Evolutionary conservation across 1,139 yeast species (phyloP).

Genomic region (Yamadazyma triangularis): DNA sequence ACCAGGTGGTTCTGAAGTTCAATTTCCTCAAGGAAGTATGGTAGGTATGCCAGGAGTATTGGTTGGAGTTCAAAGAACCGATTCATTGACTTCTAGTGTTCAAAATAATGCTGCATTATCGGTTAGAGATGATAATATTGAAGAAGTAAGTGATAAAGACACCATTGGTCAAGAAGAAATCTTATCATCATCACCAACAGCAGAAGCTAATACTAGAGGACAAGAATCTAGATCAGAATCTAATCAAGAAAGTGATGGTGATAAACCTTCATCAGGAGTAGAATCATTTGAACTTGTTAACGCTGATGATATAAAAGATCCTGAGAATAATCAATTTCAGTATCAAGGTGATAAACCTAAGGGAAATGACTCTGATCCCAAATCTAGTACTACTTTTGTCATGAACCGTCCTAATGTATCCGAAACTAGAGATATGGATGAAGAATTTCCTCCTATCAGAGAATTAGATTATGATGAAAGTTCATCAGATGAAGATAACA

Average conservation of each 20-base stretch:
- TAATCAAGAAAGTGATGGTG: constrained; percentile 26
- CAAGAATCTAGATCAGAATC: constrained; percentile 9
- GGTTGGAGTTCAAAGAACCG: constrained; percentile 54
- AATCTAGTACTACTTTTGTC: constrained; percentile 7
- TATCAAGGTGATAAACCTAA: constrained; percentile 1
- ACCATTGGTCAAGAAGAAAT: constrained; percentile 40
- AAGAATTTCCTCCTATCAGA: constrained; percentile 70
- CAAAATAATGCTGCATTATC: constrained; percentile 90
- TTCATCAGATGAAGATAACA: constrained; percentile 34
- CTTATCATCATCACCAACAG: constrained; percentile 9
- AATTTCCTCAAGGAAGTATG: constrained; percentile 51
- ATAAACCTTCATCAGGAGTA: constrained; percentile 43
- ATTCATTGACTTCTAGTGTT: constrained; percentile 83
- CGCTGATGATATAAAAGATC: constrained; percentile 36
- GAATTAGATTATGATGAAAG: constrained; percentile 61
- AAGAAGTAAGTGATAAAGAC: constrained; percentile 58
- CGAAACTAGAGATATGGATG: constrained; percentile 14
- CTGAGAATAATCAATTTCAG: constrained; percentile 4
- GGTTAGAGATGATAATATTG: constrained; percentile 68
- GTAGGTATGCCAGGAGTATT: constrained; percentile 47
- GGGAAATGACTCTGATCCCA: neutral
- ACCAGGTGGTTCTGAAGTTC: constrained; percentile 51
- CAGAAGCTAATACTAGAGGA: neutral
- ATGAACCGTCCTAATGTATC: constrained; percentile 4
- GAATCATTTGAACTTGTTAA: constrained; percentile 52